These are phyloP conservation scores for Pythium biforme DNA, from an alignment of 352 stramenopile genomes.

Conservation along the genomic window DNA sequence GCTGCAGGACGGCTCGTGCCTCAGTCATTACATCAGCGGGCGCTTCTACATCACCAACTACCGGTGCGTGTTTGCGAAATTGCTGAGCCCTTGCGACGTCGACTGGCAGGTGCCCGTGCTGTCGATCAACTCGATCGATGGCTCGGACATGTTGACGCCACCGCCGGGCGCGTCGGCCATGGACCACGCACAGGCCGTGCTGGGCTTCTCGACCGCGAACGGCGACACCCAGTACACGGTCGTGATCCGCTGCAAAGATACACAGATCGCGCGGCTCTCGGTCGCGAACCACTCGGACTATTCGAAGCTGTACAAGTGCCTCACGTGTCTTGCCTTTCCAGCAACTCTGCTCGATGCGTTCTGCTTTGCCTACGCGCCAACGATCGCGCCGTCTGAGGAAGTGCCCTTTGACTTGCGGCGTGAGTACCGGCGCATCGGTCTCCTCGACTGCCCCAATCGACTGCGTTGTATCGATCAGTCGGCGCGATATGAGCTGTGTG, in stretches of 20 bases:
- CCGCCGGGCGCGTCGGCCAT: conserved; percentile 31
- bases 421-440: conserved; percentile 78
- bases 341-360: conserved; percentile 74
- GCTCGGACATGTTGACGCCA: conserved; percentile 36
- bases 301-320: conserved; percentile 71
- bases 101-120: conserved; percentile 80
- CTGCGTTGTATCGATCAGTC: conserved; percentile 82
- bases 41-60: conserved; percentile 86
- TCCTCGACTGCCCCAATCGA: conserved; percentile 60
- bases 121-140: conserved; percentile 68
- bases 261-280: conserved; percentile 61
- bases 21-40: conserved; percentile 68
- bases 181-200: conserved; percentile 59
- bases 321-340: conserved; percentile 73
- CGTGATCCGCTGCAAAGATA: conserved; percentile 80
- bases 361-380: conserved; percentile 77
- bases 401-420: conserved; percentile 74
- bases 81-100: conserved; percentile 48
- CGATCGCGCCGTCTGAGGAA: conserved; percentile 69
- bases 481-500: conserved; percentile 80
- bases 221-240: conserved; percentile 57
- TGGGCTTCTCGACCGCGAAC: conserved; percentile 43
- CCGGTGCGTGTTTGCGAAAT: conserved; percentile 69
- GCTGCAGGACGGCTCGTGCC: conserved; percentile 62
- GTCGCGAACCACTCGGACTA: conserved; percentile 76